Percentiles rank a stretch among this genome's conserved stretches.
Evolutionary conservation across 805 yeast species (phyloP).

Genomic region (Yarrowia keelungensis): DNA sequence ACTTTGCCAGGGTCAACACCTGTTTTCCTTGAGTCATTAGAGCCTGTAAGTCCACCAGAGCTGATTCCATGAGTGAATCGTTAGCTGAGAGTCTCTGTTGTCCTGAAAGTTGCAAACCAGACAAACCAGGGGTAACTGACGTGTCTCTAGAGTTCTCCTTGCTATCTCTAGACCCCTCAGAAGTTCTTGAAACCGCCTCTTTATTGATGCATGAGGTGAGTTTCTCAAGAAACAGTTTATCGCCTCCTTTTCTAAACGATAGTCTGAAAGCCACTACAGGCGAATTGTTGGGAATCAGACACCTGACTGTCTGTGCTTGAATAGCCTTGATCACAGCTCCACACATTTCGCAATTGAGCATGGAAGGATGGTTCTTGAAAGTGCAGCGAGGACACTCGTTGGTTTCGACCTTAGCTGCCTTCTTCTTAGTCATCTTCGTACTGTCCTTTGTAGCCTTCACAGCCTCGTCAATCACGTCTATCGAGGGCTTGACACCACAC

Average conservation of each 20-base stretch:
- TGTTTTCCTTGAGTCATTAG: conserved; percentile 81
- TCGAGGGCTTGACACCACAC: conserved; percentile 40
- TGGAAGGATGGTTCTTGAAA: conserved; percentile 80
- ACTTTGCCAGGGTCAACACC: conserved; percentile 61
- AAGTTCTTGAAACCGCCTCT: conserved; percentile 1
- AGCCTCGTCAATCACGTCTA: conserved; percentile 40
- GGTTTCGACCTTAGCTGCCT: background rate
- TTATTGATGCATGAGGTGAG: conserved; percentile 6
- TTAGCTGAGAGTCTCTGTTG: conserved; percentile 63
- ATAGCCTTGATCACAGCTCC: conserved; percentile 59
- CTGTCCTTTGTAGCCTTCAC: background rate
- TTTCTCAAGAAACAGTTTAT: conserved; percentile 28
- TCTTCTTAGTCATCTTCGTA: conserved; percentile 15
- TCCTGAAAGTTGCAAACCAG: conserved; percentile 67
- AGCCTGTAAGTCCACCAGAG: conserved; percentile 77
- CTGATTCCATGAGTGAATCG: conserved; percentile 66
- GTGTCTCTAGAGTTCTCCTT: conserved; percentile 13
- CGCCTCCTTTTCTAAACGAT: conserved; percentile 34
- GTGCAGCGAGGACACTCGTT: conserved; percentile 68
- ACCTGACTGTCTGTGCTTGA: conserved; percentile 10
- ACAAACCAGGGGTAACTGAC: conserved; percentile 60
- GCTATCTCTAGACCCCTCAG: conserved; percentile 13
- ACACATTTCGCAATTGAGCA: conserved; percentile 85
- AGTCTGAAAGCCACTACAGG: conserved; percentile 2
- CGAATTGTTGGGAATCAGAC: conserved; percentile 6